Conservation (phyloP, 192 early-diverging fungal genomes). For the Dissophora ornata region DNA sequence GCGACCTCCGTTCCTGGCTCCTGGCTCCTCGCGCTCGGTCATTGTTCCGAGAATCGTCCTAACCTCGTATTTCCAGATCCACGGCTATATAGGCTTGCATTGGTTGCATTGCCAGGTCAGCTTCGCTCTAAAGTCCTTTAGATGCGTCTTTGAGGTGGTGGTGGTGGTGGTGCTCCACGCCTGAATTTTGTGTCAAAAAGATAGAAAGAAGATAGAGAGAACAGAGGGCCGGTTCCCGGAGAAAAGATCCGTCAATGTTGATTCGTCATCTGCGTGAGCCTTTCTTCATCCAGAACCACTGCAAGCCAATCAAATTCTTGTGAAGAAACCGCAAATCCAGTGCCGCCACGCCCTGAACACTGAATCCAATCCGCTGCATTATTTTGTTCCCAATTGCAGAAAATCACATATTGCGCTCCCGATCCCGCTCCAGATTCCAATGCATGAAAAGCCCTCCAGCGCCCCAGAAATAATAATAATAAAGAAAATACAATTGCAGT, state of each 20-base stretch:
- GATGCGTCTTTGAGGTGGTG: conserved; percentile 54
- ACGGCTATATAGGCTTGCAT: too few relatives aligned
- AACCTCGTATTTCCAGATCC: too few relatives aligned
- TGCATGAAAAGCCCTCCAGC: neutral
- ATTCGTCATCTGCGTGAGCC: conserved; percentile 40
- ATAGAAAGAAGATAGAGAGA: conserved; percentile 8
- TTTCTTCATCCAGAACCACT: conserved; percentile 9
- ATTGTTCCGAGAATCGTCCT: too few relatives aligned
- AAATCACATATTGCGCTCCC: neutral
- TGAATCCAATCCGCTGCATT: neutral
- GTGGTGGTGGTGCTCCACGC: conserved; percentile 51
- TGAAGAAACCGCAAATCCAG: conserved; percentile 5
- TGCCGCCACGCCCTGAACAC: neutral
- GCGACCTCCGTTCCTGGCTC: too few relatives aligned
- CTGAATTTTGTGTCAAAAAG: conserved; percentile 2
- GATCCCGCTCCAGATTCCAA: conserved; percentile 16
- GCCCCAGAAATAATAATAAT: neutral
- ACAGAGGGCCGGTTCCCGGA: conserved; percentile 39
- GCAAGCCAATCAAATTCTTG: too few relatives aligned
- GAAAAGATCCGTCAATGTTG: conserved; percentile 36
- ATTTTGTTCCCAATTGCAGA: neutral
- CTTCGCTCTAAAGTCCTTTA: too few relatives aligned
- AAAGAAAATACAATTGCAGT: too few relatives aligned
- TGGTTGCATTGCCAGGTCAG: too few relatives aligned
- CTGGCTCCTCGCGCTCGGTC: too few relatives aligned